Base-by-base conservation (phyloP, 176 grass and related monocot genomes). In the Poa pratensis region DNA sequence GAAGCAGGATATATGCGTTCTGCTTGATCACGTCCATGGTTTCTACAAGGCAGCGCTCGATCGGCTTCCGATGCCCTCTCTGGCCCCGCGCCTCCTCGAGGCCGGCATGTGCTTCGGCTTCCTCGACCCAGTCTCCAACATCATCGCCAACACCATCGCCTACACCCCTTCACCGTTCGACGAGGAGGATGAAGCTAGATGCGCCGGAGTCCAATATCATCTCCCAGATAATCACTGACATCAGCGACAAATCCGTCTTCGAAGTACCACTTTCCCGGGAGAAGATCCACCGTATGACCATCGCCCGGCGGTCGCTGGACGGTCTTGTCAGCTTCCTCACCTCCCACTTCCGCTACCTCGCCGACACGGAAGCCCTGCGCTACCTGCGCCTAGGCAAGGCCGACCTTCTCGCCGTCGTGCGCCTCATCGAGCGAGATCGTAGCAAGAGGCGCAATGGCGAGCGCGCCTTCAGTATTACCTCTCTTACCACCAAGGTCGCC, bases 121-220 rank as follows among this genome's bases (percentile, higher is more conserved):
- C 20, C 72, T 84, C 14, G 58, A 76, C 9, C 46, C 72, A 3
- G n/a, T 76, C 45, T 76, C 82, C 82, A 84, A 76, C 52, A 82
- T 82, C 34, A 82, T 82, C 64, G 19, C 0, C 48, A 81, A 81
- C 64, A 39, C 80, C 7, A 3, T 73, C 37, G 24, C 80, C 37
- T 43, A 46, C 52, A 40, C 2, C n/a, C 46, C 30, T n/a, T 40
- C 63, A 24, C 58, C 22, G 54, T 20, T 2, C 54, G 19, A 9
- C 51, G 5, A 53, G 4, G 7, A 57, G 54, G 7, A 57, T 53
- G 16, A 63, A 0, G n/a, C n/a, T n/a, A n/a, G 65, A 57, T 11
- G n/a, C 17, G 3, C 14, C 6, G 17, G 23, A 73, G 0, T 59
- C 51, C 54, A 9, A 53, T 2, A 19, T 75, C 55, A 1, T 77